Base-by-base conservation (phyloP, 106 monocot genomes). In the Vanilla planifolia region DNA sequence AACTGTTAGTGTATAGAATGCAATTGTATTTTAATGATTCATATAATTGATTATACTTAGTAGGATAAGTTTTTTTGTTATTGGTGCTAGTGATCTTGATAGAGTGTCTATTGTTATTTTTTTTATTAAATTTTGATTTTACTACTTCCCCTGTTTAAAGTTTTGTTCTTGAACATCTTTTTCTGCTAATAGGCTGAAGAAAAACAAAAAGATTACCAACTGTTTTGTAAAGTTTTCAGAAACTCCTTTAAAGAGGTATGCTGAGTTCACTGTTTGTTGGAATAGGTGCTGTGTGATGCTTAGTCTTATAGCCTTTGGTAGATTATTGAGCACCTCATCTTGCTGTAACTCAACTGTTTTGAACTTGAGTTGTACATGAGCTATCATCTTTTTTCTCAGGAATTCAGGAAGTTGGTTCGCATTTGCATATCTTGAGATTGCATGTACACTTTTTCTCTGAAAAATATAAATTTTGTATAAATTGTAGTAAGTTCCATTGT, bases 261-360 rank as follows among this genome's bases (percentile, higher is more conserved):
- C 24, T 25, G 24, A 63, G 35, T 67, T 43, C 1, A 88, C 58
- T 1, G 67, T 79, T 3, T 35, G 8, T 43, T 61, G 63, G 33
- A 88, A 88, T n/a, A 88, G 76, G 61, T 88, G 79, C 15, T 67
- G 69, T 26, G 73, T 64, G 4, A 88, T 82, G 79, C 73, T 88
- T 32, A 75, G 63, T 48, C 87, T 58, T 9, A 88, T 79, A n/a
- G 87, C 79, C 63, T 88, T 88, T 21, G 87, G 87, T 29, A 88
- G 55, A 8, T 60, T 66, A 9, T 65, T 70, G 5, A 88, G 57
- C 1, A 82, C 59, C 15, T 75, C 69, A 14, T 87, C 75, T 51
- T 82, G 87, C 35, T 88, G 73, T 44, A 88, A 59, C 66, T 79
- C 75, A 55, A 36, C 23, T 37, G 82, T 76, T 61, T 68, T 88